Conservation (phyloP, 352 stramenopile species). For the Globisporangium megalacanthum region DNA sequence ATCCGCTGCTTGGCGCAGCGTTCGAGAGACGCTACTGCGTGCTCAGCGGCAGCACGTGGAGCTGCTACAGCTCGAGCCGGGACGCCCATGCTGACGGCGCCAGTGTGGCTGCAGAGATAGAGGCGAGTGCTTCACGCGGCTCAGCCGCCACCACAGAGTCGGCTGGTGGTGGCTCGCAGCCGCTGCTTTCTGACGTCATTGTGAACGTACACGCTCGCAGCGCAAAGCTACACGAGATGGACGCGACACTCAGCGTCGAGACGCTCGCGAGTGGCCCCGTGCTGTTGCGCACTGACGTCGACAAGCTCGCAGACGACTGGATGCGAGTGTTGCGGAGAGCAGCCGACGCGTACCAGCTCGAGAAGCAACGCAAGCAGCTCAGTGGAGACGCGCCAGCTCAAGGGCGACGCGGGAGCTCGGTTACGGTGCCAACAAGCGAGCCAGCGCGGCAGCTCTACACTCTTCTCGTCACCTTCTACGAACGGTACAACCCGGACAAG, state of each 20-base stretch:
- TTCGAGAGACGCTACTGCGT: conserved; percentile 36
- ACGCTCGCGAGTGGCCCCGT: conserved; percentile 32
- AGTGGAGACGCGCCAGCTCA: neutral
- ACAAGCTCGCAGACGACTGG: conserved; percentile 29
- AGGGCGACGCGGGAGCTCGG: conserved; percentile 1
- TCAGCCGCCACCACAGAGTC: neutral
- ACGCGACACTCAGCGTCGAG: conserved; percentile 29
- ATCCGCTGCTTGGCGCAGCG: conserved; percentile 22
- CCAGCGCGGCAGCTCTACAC: conserved; percentile 21
- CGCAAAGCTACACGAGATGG: conserved; percentile 22
- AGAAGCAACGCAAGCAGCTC: neutral
- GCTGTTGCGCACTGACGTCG: conserved; percentile 26
- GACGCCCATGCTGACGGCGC: conserved; percentile 11
- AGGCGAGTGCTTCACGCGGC: neutral
- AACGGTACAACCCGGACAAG: conserved; percentile 86
- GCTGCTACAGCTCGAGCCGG: conserved; percentile 28
- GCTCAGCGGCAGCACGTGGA: conserved; percentile 20
- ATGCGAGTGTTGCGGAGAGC: conserved; percentile 18
- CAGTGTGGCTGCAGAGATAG: neutral
- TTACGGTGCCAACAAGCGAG: neutral
- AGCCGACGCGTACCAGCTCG: conserved; percentile 12
- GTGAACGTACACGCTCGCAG: conserved; percentile 26
- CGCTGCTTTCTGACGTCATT: conserved; percentile 23
- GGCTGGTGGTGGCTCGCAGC: neutral
- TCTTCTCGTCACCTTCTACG: conserved; percentile 77